phyloP scores from a whole-genome alignment of 352 stramenopile species.

The Phytophthora hibernalis region DNA sequence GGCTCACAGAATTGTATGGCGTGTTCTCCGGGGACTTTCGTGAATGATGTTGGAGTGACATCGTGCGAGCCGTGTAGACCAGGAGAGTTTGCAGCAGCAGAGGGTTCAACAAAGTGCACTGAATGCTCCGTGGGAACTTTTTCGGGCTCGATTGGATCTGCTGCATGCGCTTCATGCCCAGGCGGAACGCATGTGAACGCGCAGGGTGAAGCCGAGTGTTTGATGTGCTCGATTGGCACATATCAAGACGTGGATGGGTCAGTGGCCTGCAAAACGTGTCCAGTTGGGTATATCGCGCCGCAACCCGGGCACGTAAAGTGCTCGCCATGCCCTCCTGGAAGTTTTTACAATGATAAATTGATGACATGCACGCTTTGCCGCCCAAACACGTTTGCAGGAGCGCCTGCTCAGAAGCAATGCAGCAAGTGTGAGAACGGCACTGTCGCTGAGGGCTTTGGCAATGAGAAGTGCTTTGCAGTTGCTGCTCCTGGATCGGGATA shows the following conservation, averaged over 20 bases:
- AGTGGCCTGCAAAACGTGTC: constrained; percentile 43
- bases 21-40: constrained; percentile 49
- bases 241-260: constrained; percentile 48
- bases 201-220: constrained; percentile 53
- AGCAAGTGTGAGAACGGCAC: constrained; percentile 37
- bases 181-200: constrained; percentile 41
- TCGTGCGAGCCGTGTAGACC: constrained; percentile 52
- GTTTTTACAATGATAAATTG: constrained; percentile 37
- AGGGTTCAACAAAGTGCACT: constrained; percentile 36
- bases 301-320: constrained; percentile 46
- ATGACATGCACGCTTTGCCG: constrained; percentile 46
- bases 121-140: constrained; percentile 42
- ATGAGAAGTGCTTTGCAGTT: constrained; percentile 27
- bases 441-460: constrained; percentile 43
- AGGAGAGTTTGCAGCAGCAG: constrained; percentile 42
- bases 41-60: constrained; percentile 28
- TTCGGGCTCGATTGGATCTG: constrained; percentile 24
- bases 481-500: constrained; percentile 34
- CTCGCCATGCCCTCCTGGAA: constrained; percentile 46
- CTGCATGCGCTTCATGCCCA: constrained; percentile 26
- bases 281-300: constrained; percentile 46
- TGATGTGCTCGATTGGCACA: constrained; percentile 46
- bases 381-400: constrained; percentile 41
- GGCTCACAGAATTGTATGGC: constrained; percentile 37
- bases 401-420: constrained; percentile 36